Base-by-base conservation (phyloP, 441 rosid species). In the Gossypium schwendimanii region DNA sequence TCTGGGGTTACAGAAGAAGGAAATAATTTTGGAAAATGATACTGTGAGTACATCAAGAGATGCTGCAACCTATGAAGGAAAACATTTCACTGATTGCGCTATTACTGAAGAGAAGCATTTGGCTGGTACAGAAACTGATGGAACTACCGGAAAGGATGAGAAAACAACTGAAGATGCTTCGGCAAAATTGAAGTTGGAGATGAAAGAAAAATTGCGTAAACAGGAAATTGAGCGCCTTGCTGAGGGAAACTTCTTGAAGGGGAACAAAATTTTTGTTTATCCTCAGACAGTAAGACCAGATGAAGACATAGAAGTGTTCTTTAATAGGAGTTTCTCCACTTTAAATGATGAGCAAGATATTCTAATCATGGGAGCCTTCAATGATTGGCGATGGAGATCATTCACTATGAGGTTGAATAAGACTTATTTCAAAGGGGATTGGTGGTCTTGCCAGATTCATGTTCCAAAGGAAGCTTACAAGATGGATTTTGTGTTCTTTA, bases 381-480 rank as follows among this genome's bases (percentile, higher is more conserved):
- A 95, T 78, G 92, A 88, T 24, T 92, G 99, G 99, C 88, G 91
- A 80, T 94, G 94, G 94, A 90, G 87, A 73, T 88, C 93, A 59
- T 94, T 94, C 73, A 85, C 93, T 0, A 62, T 80, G 53, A 89
- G 89, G 84, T 83, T 91, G 79, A 88, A 84, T 73, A 86, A 86
- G 83, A 82, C 90, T 72, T 76, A 83, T 71, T 79, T 91, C 53
- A 73, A 79, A 15, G 87, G 88, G 76, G 97, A 92, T 75, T 95
- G 97, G 98, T 90, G 91, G 96, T 89, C 98, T 65, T 95, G 92
- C 76, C 88, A 77, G 64, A 71, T 92, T 77, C 96, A 91, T 83
- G 83, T 89, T 77, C 98, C 98, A 1, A 86, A 85, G 80, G 96
- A 92, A 88, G 94, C 99, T 1, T 95, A 88, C 80, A 89, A 91